phyloP scores from a whole-genome alignment of 2,329 filamentous ascomycete genomes.

The Venturiaceae sp. region DNA sequence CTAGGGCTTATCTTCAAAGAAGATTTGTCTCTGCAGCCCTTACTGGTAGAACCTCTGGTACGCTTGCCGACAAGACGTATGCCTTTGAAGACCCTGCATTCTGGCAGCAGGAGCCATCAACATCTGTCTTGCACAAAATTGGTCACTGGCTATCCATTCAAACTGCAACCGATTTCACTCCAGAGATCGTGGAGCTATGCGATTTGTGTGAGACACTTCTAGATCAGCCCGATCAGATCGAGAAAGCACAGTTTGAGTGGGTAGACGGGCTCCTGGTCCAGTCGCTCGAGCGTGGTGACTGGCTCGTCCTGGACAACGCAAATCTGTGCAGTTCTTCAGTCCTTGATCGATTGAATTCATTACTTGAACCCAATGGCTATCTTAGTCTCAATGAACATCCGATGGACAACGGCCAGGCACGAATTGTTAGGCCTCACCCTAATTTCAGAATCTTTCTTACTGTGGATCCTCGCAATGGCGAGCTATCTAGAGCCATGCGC shows the following conservation, averaged over 20 bases:
- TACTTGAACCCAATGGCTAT: conserved; percentile 82
- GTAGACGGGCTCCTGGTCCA: conserved; percentile 86
- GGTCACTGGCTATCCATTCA: background rate
- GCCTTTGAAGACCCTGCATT: background rate
- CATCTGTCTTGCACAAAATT: background rate
- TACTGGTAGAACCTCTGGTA: background rate
- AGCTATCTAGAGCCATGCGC: conserved; percentile 91
- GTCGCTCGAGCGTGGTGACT: conserved; percentile 75
- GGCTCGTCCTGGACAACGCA: conserved; percentile 93
- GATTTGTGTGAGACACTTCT: background rate
- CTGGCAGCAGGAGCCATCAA: background rate
- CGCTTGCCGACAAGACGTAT: background rate
- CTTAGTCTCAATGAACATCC: conserved; percentile 92
- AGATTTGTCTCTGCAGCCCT: background rate
- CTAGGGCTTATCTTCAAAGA: background rate
- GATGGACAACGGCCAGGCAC: conserved; percentile 68
- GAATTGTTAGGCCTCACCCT: conserved; percentile 70
- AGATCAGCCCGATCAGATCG: conserved; percentile 2
- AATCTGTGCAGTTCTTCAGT: conserved; percentile 95
- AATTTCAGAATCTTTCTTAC: conserved; percentile 91
- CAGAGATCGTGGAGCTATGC: background rate
- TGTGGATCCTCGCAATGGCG: conserved; percentile 83
- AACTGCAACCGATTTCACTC: background rate
- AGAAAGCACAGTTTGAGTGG: conserved; percentile 86
- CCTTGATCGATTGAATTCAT: conserved; percentile 84